phyloP scores from a whole-genome alignment of 345 rosid species.

The Brassica cretica region DNA sequence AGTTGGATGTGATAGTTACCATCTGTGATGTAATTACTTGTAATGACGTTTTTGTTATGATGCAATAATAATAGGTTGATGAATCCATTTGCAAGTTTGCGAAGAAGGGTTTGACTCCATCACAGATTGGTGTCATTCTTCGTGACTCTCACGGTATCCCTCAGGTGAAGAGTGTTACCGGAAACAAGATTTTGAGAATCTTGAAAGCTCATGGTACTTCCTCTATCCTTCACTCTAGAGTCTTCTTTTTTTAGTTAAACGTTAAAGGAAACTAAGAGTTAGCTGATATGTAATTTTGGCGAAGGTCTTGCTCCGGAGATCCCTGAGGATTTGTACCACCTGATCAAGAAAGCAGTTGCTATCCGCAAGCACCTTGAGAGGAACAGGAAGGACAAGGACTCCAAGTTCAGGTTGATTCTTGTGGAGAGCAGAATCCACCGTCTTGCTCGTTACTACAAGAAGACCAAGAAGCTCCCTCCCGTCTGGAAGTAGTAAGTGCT shows the following conservation, averaged over 20 bases:
- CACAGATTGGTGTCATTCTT: slow-evolving; percentile 78
- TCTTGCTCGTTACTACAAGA: neutral
- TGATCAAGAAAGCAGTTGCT: slow-evolving; percentile 93
- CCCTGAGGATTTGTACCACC: slow-evolving; percentile 85
- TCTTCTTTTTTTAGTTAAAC: neutral
- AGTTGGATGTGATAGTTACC: neutral
- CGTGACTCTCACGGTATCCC: slow-evolving; percentile 81
- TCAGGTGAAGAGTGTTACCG: slow-evolving; percentile 68
- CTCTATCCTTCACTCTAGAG: neutral
- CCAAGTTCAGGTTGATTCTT: slow-evolving; percentile 84
- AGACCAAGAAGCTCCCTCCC: slow-evolving; percentile 3
- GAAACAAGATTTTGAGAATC: slow-evolving; percentile 66
- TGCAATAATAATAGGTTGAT: slow-evolving; percentile 39
- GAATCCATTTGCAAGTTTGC: slow-evolving; percentile 74
- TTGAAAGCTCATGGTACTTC: slow-evolving; percentile 46
- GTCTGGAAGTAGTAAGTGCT: neutral
- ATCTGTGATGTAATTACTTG: neutral
- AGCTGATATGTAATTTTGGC: slow-evolving; percentile 17
- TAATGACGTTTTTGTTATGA: neutral
- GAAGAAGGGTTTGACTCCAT: slow-evolving; percentile 74
- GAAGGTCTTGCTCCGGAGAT: slow-evolving; percentile 86
- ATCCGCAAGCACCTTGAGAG: slow-evolving; percentile 95
- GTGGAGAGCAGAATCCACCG: slow-evolving; percentile 35
- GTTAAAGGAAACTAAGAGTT: slow-evolving; percentile 54
- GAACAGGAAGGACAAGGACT: slow-evolving; percentile 94